Evolutionary conservation across 176 grass and related monocot species (phyloP).

Genomic region (Dactylis glomerata): DNA sequence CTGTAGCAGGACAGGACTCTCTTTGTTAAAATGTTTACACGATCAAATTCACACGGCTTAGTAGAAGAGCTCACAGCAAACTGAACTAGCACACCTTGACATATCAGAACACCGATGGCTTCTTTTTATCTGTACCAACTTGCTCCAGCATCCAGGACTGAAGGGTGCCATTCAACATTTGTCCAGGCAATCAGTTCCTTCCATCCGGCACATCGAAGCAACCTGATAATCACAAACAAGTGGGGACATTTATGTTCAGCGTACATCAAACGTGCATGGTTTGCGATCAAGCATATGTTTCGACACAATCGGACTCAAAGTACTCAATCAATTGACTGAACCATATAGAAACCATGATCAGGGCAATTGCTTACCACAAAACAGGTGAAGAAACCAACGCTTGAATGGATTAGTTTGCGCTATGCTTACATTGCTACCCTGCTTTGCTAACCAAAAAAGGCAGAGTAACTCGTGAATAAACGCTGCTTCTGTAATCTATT

Average conservation of each 20-base stretch:
- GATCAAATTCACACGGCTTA: neutral
- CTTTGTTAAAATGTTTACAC: neutral
- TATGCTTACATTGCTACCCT: neutral
- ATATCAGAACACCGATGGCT: neutral
- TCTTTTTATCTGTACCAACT: neutral
- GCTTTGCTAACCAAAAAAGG: neutral
- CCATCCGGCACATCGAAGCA: conserved; percentile 35
- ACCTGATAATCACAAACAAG: conserved; percentile 21
- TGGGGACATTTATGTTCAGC: neutral
- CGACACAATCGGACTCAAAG: neutral
- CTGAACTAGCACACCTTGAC: neutral
- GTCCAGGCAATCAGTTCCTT: neutral
- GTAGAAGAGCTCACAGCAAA: neutral
- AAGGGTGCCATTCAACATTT: neutral
- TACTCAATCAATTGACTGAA: neutral
- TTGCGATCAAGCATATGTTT: neutral
- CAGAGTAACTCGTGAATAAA: neutral
- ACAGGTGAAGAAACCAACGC: conserved; percentile 8
- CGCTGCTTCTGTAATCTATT: neutral
- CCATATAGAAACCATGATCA: neutral
- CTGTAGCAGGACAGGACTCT: neutral
- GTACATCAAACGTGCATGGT: neutral
- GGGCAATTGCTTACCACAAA: conserved; percentile 15
- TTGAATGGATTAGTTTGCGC: conserved; percentile 22
- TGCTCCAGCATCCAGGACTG: neutral